Evolutionary conservation across 164 flowering plant genomes (phyloP), one percentile per base, ranked within the genome.

Genomic region (Brasenia schreberi): DNA sequence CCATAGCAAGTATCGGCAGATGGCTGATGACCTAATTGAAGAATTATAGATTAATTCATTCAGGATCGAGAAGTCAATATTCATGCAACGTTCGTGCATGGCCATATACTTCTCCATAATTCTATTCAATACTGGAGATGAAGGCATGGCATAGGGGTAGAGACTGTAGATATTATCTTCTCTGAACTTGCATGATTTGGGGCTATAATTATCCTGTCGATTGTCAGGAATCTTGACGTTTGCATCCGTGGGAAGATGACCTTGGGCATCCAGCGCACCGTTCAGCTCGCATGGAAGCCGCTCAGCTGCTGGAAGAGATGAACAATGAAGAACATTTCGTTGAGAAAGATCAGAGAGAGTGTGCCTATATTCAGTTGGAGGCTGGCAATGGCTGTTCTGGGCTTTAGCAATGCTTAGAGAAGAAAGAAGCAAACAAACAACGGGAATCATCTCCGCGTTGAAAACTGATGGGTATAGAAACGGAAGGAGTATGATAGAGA

Each of bases 271-370:
- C 16, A 56, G 12, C 59, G 59, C 59, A n/a, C 59, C 59, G n/a
- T 2, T 11, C 12, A 56, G 59, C n/a, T 23, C 27, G 27, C 27
- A 23, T 23, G 27, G 27, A 23, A 23, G 27, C 27, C 27, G 27
- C 27, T 23, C 27, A 0, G 27, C 27, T 23, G 27, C 27, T 0
- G 27, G 27, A 23, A 23, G 27, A 23, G 27, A 23, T 56, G 59
- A 56, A n/a, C 59, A 56, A 56, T 56, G 59, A n/a, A 56, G 59
- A n/a, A 56, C n/a, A n/a, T n/a, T 56, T 56, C n/a, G 59, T n/a
- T 56, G 59, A 0, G 59, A 56, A n/a, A 56, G 59, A 56, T 56
- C 59, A 56, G 59, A 56, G 59, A 56, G 59, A 11, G 59, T 11
- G 59, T 56, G 16, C n/a, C 59, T 56, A 23, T 23, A 23, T 2